Percentiles rank a stretch among this genome's conserved stretches.
Evolutionary conservation across 208 protist species (phyloP).

Genomic region (Crithidia expoeki): DNA sequence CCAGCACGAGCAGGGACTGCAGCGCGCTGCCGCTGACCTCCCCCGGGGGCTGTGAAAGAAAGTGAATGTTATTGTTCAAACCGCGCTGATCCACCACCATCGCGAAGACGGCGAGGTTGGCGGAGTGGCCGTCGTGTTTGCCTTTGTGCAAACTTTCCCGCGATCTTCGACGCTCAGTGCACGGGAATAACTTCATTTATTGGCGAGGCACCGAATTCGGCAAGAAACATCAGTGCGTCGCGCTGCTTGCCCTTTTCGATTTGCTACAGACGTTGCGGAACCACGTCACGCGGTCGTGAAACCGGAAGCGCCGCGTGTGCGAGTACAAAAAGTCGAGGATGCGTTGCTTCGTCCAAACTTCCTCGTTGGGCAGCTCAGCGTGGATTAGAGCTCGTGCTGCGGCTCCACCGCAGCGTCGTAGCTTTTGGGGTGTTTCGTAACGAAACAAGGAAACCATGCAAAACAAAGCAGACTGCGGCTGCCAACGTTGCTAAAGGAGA

Average conservation of each 20-base stretch:
- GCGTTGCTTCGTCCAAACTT: slow-evolving; percentile 53
- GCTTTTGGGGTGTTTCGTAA: slow-evolving; percentile 7
- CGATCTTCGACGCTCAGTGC: slow-evolving; percentile 44
- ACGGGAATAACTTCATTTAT: slow-evolving; percentile 45
- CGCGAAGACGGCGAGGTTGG: slow-evolving; percentile 44
- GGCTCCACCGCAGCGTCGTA: slow-evolving; percentile 32
- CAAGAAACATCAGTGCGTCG: slow-evolving; percentile 44
- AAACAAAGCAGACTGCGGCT: background rate
- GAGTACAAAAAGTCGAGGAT: slow-evolving; percentile 34
- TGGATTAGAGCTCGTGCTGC: slow-evolving; percentile 46
- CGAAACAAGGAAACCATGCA: slow-evolving; percentile 1
- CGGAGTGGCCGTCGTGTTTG: slow-evolving; percentile 47
- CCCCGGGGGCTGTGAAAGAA: slow-evolving; percentile 52
- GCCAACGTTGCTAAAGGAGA: too few species aligned
- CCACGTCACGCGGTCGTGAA: slow-evolving; percentile 41
- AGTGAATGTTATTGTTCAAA: slow-evolving; percentile 44
- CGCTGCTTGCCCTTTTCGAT: slow-evolving; percentile 8
- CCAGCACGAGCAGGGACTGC: slow-evolving; percentile 50
- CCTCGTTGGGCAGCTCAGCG: slow-evolving; percentile 52
- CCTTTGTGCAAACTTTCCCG: slow-evolving; percentile 52
- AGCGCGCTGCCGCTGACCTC: slow-evolving; percentile 39
- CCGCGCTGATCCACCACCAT: slow-evolving; percentile 56
- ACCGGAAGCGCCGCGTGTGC: slow-evolving; percentile 34
- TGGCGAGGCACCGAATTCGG: slow-evolving; percentile 50
- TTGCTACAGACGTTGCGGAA: slow-evolving; percentile 47